These are phyloP conservation scores for Termitomyces sp. DNA, from an alignment of 768 basidiomycete genomes.

Conservation along the genomic window DNA sequence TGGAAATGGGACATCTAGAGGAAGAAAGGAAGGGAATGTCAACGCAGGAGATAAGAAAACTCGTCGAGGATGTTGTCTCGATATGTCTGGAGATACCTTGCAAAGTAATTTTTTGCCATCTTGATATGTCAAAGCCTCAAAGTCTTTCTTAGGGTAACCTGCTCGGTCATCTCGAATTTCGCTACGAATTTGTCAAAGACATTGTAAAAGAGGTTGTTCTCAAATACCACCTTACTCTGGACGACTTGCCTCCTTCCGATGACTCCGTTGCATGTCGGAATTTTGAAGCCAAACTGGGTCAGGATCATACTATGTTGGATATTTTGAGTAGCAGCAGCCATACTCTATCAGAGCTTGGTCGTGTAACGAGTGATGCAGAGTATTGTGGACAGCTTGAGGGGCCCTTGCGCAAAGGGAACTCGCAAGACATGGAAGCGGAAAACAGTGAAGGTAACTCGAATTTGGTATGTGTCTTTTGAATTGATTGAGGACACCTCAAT, in stretches of 20 bases:
- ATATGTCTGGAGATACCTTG: slow-evolving; percentile 59
- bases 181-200: slow-evolving; percentile 36
- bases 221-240: slow-evolving; percentile 46
- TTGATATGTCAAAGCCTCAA: not conserved
- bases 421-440: not conserved
- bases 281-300: slow-evolving; percentile 50
- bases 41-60: slow-evolving; percentile 32
- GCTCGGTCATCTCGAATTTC: slow-evolving; percentile 50
- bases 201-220: slow-evolving; percentile 41
- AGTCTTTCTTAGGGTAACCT: slow-evolving; percentile 51
- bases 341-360: not conserved
- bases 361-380: not conserved
- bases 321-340: slow-evolving; percentile 2
- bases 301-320: slow-evolving; percentile 38
- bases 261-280: slow-evolving; percentile 37
- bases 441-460: not conserved
- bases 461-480: slow-evolving; percentile 11
- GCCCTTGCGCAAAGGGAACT: not conserved
- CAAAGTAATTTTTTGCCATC: slow-evolving; percentile 32
- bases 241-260: slow-evolving; percentile 51
- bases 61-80: slow-evolving; percentile 56
- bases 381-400: not conserved
- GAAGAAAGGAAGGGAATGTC: slow-evolving; percentile 38
- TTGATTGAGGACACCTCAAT: not conserved
- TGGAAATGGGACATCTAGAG: slow-evolving; percentile 27